These are phyloP conservation scores for Vaccinium myrtillus DNA, from an alignment of 148 eudicot genomes.

Conservation along the genomic window DNA sequence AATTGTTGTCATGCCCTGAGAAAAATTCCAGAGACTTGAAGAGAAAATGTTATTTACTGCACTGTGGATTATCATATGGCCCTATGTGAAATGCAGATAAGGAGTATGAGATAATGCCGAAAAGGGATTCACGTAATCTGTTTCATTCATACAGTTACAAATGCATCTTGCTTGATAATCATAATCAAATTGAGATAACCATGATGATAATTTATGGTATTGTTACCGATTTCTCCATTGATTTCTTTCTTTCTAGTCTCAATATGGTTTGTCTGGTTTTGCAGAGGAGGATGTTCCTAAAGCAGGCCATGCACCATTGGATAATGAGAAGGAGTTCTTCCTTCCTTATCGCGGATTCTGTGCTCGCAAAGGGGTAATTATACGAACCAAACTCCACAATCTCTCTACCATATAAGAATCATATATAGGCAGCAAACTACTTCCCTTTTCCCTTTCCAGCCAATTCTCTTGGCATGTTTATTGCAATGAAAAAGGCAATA, in stretches of 20 bases:
- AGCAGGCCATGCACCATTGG: constrained; percentile 42
- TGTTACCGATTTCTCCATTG: neutral
- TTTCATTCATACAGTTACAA: neutral
- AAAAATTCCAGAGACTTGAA: neutral
- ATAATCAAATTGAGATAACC: neutral
- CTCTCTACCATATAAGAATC: neutral
- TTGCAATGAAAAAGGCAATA: neutral
- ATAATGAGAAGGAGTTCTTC: constrained; percentile 55
- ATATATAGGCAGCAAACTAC: neutral
- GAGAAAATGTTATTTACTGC: neutral
- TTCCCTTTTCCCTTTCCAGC: neutral
- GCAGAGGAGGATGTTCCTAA: constrained; percentile 35
- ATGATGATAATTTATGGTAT: neutral
- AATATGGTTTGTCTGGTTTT: neutral
- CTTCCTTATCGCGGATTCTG: constrained; percentile 72
- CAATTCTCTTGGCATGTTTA: neutral
- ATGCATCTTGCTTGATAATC: neutral
- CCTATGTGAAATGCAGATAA: neutral
- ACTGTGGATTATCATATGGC: neutral
- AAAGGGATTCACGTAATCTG: neutral
- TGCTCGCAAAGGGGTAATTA: constrained; percentile 83
- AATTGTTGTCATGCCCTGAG: neutral
- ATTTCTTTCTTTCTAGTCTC: neutral
- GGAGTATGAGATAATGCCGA: neutral
- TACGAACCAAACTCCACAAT: neutral